phyloP scores from a whole-genome alignment of 148 eudicot species.

The Spergularia marina region DNA sequence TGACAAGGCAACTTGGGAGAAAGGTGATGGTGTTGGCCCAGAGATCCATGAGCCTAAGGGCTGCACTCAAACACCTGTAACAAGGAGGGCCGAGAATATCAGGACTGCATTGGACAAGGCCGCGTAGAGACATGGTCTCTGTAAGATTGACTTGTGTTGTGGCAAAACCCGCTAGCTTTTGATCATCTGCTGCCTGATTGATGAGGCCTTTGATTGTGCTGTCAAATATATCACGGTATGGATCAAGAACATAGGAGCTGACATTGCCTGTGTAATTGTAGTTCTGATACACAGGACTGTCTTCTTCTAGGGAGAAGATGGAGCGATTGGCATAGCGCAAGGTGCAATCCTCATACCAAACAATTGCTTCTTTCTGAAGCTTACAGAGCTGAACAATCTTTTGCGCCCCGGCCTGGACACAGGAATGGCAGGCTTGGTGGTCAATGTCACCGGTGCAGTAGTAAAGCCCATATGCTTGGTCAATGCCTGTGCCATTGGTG shows the following conservation, averaged over 20 bases:
- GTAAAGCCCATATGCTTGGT: conserved; percentile 26
- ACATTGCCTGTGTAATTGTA: background rate
- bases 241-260: conserved; percentile 9
- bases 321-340: conserved; percentile 28
- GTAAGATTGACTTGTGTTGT: conserved; percentile 13
- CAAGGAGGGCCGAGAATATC: conserved; percentile 27
- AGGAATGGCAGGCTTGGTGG: conserved; percentile 16
- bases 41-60: conserved; percentile 11
- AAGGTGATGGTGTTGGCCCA: conserved; percentile 23
- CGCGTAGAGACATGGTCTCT: background rate
- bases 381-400: background rate
- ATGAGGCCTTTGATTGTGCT: conserved; percentile 16
- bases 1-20: conserved; percentile 37
- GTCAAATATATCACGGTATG: conserved; percentile 6
- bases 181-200: conserved; percentile 7
- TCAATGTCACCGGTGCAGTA: conserved; percentile 29
- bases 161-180: conserved; percentile 12
- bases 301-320: background rate
- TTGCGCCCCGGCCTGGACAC: conserved; percentile 11
- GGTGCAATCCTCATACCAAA: conserved; percentile 33
- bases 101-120: conserved; percentile 28
- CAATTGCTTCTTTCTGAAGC: conserved; percentile 12
- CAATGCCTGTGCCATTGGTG: conserved; percentile 5
- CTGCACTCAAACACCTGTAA: conserved; percentile 25
- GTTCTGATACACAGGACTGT: background rate